Evolutionary conservation across 2,329 filamentous ascomycete species (phyloP).

Genomic region (Fusarium coicis): DNA sequence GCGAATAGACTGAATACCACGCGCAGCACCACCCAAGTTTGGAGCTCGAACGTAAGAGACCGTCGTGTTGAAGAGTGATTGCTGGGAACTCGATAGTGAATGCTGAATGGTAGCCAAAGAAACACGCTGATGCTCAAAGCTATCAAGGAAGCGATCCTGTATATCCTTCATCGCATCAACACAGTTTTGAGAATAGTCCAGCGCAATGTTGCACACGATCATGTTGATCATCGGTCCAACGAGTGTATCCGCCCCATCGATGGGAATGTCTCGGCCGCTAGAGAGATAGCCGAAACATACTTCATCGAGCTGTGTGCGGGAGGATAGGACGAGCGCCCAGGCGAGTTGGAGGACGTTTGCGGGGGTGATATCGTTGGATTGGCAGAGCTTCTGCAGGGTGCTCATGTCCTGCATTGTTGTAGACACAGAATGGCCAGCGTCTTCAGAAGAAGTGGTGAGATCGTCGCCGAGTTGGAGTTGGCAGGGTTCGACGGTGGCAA

Average conservation of each 20-base stretch:
- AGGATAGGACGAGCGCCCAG: neutral
- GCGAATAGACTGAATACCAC: neutral
- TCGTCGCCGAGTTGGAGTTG: neutral
- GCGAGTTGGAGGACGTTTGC: neutral
- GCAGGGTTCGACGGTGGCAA: accelerated
- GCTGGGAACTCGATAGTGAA: neutral
- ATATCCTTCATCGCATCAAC: neutral
- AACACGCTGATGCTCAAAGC: neutral
- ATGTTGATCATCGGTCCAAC: slow-evolving; percentile 1
- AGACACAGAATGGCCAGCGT: neutral
- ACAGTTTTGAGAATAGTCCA: neutral
- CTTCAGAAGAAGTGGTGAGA: neutral
- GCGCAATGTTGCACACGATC: neutral
- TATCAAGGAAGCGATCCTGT: neutral
- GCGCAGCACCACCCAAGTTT: neutral
- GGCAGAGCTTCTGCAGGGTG: neutral
- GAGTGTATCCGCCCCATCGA: neutral
- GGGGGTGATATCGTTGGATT: neutral
- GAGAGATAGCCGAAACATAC: neutral
- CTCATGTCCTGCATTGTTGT: neutral
- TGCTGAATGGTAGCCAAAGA: neutral
- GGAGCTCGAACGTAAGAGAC: neutral
- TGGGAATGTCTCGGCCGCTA: neutral
- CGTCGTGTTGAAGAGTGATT: neutral
- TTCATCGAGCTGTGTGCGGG: neutral